These are phyloP conservation scores for Ogataea naganishii DNA, from an alignment of 805 yeast genomes.

Conservation along the genomic window DNA sequence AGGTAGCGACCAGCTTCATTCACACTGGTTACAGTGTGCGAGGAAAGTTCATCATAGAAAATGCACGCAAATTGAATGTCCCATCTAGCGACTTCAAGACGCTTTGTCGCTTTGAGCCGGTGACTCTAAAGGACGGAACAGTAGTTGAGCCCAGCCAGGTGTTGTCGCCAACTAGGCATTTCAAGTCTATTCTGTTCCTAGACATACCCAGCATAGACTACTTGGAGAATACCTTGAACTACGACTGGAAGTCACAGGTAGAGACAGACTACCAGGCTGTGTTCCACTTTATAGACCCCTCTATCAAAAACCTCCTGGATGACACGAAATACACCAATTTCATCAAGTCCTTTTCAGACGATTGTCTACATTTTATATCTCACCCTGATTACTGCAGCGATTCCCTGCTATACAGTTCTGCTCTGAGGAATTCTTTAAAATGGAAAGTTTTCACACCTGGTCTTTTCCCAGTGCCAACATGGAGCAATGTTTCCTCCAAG, in stretches of 20 bases:
- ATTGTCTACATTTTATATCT: conserved; percentile 58
- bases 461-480: conserved; percentile 33
- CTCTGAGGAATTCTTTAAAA: conserved; percentile 45
- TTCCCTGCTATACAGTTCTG: conserved; percentile 45
- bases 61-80: conserved; percentile 63
- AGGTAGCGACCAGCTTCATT: conserved; percentile 54
- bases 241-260: conserved; percentile 20
- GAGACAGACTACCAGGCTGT: conserved; percentile 39
- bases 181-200: conserved; percentile 54
- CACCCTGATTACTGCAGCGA: conserved; percentile 61
- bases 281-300: conserved; percentile 71
- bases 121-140: conserved; percentile 51
- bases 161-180: conserved; percentile 48
- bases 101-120: conserved; percentile 51
- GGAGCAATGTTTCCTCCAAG: conserved; percentile 19
- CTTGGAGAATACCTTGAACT: conserved; percentile 21
- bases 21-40: conserved; percentile 57
- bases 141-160: conserved; percentile 63
- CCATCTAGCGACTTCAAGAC: conserved; percentile 50
- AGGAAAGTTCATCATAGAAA: conserved; percentile 64
- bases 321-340: conserved; percentile 37
- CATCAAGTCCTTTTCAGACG: conserved; percentile 42
- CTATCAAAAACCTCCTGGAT: conserved; percentile 28
- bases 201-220: conserved; percentile 61
- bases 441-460: conserved; percentile 43